Evolutionary conservation across 768 basidiomycete species (phyloP), one percentile per base, ranked within the genome.

Genomic region (Suillus discolor): DNA sequence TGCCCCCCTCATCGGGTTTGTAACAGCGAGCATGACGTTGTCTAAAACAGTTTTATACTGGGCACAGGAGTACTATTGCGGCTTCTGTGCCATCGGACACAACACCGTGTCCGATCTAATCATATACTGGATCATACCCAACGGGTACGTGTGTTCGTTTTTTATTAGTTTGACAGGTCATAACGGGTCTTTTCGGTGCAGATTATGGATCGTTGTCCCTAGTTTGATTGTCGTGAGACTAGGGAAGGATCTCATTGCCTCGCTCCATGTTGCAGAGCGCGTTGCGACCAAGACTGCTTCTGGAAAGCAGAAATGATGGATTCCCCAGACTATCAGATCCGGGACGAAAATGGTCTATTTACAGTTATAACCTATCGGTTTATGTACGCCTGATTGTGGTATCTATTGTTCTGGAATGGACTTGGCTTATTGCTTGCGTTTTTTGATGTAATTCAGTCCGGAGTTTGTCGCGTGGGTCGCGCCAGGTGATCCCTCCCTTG

Each of bases 21-120:
- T 85, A 20, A 82, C 86, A 1, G 88, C 84, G 3, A 75, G 84
- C n/a, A 89, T 94, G 89, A 96, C 95, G 0, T 78, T 95, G 49
- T 85, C 89, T 44, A 96, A 97, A 80, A 97, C 95, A 3, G 73
- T 87, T 8, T 82, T 97, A n/a, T 97, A 96, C 77, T 86, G 85
- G 83, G 74, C 81, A 16, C 89, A 94, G 73, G 94, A 96, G 75
- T 90, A 89, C 75, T 93, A 82, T 72, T 93, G 92, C 74, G 82
- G 83, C 3, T 87, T 81, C 60, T 94, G 93, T 71, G 80, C 85
- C 12, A 79, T 89, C 36, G 93, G 93, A 11, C 95, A 97, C 72
- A 96, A 96, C 71, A 70, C 80, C 13, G 63, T 79, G 28, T 67
- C 71, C 54, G 81, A 83, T 39, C 75, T 91, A 51, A 23, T 91